These are phyloP conservation scores for Globisporangium takayamanum DNA, from an alignment of 352 stramenopile genomes.

Conservation along the genomic window DNA sequence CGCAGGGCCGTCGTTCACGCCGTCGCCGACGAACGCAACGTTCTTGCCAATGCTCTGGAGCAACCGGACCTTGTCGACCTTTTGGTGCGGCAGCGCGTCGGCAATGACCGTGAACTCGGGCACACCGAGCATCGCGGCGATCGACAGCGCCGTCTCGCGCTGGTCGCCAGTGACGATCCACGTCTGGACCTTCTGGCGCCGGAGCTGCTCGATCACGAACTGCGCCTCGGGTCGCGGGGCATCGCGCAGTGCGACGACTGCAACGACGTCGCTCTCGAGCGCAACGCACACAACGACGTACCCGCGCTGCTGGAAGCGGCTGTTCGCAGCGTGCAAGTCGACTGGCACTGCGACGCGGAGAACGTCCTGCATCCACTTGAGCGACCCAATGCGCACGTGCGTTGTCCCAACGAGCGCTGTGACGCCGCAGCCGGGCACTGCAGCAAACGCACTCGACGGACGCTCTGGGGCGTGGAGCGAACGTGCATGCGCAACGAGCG, in stretches of 20 bases:
- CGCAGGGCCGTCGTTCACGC: slow-evolving; percentile 64
- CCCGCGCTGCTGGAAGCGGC: slow-evolving; percentile 36
- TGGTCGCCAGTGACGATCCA: slow-evolving; percentile 81
- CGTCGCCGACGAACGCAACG: slow-evolving; percentile 71
- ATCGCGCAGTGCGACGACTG: slow-evolving; percentile 50
- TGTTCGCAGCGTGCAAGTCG: slow-evolving; percentile 38
- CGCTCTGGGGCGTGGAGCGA: slow-evolving; percentile 20
- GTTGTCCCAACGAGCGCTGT: slow-evolving; percentile 25
- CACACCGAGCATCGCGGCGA: slow-evolving; percentile 46
- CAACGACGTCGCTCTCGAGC: slow-evolving; percentile 43
- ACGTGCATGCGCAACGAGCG: slow-evolving; percentile 37
- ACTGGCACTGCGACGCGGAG: slow-evolving; percentile 35
- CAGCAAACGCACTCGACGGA: slow-evolving; percentile 29
- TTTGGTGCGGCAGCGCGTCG: slow-evolving; percentile 67
- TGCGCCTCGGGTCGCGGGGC: slow-evolving; percentile 40
- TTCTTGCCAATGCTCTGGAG: slow-evolving; percentile 63
- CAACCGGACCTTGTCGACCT: slow-evolving; percentile 67
- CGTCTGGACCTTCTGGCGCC: slow-evolving; percentile 45
- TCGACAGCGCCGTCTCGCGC: slow-evolving; percentile 40
- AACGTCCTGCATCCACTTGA: slow-evolving; percentile 60
- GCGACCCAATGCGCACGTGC: slow-evolving; percentile 44
- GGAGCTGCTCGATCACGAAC: slow-evolving; percentile 47
- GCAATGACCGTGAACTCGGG: slow-evolving; percentile 47
- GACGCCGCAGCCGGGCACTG: slow-evolving; percentile 61
- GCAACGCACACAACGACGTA: slow-evolving; percentile 57